A percentile compares a stretch with the other conserved stretches of the same genome.
Evolutionary conservation across 257 asterid genomes (phyloP).

Genomic region (Henckelia pumila): DNA sequence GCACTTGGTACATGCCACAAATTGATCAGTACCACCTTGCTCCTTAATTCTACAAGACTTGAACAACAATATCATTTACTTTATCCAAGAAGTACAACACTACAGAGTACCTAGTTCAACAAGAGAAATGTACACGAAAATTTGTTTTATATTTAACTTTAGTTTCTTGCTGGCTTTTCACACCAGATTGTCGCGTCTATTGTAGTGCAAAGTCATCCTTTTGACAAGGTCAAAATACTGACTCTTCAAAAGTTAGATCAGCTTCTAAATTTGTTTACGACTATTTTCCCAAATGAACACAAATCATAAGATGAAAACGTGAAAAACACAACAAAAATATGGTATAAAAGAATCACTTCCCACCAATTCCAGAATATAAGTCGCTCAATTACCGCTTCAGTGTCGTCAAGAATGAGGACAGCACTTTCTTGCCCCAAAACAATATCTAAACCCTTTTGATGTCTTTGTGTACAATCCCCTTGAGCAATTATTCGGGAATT

Average conservation of each 20-base stretch:
- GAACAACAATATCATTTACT: background rate
- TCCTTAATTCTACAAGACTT: too few relatives aligned
- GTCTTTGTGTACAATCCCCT: constrained; percentile 74
- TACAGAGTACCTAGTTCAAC: background rate
- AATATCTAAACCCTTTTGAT: constrained; percentile 90
- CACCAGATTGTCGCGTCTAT: background rate
- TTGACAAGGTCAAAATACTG: background rate
- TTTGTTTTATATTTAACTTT: background rate
- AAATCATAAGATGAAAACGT: background rate
- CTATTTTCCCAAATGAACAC: background rate
- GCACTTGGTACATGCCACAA: background rate
- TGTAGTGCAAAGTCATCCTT: background rate
- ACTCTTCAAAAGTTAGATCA: background rate
- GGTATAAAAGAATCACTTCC: background rate
- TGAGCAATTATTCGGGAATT: constrained; percentile 82
- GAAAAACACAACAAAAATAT: constrained; percentile 8
- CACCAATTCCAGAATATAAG: constrained; percentile 14
- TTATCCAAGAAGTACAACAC: background rate
- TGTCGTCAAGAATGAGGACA: constrained; percentile 90
- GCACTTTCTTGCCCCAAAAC: constrained; percentile 90
- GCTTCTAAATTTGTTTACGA: too few relatives aligned
- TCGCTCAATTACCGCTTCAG: constrained; percentile 60
- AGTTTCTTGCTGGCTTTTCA: background rate
- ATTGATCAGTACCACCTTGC: too few relatives aligned
- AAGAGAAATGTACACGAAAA: background rate